Conservation (phyloP, 352 stramenopile species). For the Globisporangium lucens region DNA sequence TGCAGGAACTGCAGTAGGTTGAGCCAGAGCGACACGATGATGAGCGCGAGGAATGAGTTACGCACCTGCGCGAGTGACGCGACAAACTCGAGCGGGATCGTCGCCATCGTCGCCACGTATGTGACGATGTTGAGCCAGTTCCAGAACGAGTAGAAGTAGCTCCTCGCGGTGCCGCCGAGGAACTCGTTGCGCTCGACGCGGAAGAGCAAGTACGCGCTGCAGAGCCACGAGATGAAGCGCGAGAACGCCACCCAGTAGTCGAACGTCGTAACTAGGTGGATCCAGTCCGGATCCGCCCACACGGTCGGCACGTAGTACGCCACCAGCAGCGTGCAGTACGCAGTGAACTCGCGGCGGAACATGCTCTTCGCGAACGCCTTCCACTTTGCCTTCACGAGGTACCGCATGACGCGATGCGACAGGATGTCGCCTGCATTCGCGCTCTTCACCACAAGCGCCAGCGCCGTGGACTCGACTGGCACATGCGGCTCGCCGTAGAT, state of each 20-base stretch:
- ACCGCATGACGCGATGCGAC: constrained; percentile 51
- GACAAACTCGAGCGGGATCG: constrained; percentile 54
- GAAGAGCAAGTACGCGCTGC: constrained; percentile 51
- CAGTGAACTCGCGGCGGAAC: constrained; percentile 49
- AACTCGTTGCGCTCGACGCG: constrained; percentile 50
- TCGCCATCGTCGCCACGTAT: constrained; percentile 46
- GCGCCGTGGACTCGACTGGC: constrained; percentile 39
- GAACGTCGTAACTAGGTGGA: constrained; percentile 27
- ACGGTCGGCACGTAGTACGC: constrained; percentile 61
- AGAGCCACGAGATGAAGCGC: constrained; percentile 45
- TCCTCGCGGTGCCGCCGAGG: constrained; percentile 27
- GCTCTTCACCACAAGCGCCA: constrained; percentile 36
- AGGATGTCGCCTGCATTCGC: constrained; percentile 38
- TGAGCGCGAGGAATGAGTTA: constrained; percentile 49
- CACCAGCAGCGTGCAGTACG: constrained; percentile 42
- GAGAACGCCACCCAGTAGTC: constrained; percentile 43
- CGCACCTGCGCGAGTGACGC: constrained; percentile 27
- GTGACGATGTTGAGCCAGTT: constrained; percentile 58
- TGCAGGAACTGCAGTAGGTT: constrained; percentile 73
- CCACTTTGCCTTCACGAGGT: constrained; percentile 58
- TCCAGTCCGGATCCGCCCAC: constrained; percentile 53
- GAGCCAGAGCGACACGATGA: constrained; percentile 64
- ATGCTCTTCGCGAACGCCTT: constrained; percentile 44
- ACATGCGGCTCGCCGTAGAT: constrained; percentile 55
- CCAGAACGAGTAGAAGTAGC: constrained; percentile 62